Conservation (phyloP, 2,329 filamentous ascomycete genomes). For the Cercospora sp. region DNA sequence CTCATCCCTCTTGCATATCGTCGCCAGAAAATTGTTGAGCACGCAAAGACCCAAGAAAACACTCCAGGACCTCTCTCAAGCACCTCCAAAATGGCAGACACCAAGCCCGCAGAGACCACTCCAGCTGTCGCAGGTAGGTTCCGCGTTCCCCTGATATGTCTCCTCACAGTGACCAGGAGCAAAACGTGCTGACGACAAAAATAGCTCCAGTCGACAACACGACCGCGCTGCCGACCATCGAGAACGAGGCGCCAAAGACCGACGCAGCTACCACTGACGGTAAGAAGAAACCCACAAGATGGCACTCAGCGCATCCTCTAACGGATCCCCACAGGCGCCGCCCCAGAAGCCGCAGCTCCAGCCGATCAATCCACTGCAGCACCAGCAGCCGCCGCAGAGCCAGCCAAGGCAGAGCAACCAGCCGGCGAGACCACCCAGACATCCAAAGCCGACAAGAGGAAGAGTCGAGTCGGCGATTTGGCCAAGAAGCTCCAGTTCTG, state of each 20-base stretch:
- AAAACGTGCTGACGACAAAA: background rate
- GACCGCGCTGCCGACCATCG: constrained; percentile 1
- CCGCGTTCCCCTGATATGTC: background rate
- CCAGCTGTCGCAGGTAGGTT: background rate
- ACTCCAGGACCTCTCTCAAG: too few relatives aligned
- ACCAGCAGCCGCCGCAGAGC: constrained; percentile 7
- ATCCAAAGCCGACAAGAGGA: constrained; percentile 13
- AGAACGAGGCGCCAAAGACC: background rate
- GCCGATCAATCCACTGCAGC: background rate
- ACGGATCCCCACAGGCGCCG: background rate
- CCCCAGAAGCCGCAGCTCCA: background rate
- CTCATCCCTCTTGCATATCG: background rate
- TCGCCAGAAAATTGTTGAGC: background rate
- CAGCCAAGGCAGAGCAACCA: background rate
- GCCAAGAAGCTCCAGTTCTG: constrained; percentile 18
- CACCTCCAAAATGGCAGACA: constrained; percentile 1
- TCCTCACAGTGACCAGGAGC: background rate
- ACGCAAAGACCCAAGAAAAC: background rate
- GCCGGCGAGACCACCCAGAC: constrained; percentile 5
- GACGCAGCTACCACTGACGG: constrained; percentile 5
- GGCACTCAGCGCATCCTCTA: background rate
- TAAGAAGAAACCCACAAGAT: background rate
- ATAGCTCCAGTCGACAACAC: background rate
- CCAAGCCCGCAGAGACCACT: constrained; percentile 3
- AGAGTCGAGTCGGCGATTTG: constrained; percentile 11